Base-by-base conservation (phyloP, 108 stramenopile genomes). In the Skeletonema grethae region DNA sequence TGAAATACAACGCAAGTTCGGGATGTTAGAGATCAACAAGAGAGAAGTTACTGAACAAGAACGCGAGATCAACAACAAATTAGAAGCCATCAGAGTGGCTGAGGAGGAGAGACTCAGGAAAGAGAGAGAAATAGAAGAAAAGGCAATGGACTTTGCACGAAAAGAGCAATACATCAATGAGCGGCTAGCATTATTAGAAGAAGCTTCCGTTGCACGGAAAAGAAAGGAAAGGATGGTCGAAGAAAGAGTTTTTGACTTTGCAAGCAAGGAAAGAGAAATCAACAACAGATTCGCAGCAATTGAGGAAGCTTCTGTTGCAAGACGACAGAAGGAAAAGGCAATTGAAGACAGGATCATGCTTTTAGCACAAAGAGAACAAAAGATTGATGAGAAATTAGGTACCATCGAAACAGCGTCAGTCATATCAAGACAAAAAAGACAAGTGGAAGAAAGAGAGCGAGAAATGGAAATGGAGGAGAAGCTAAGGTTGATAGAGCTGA, bases 401-500 rank as follows among this genome's bases (percentile, higher is more conserved):
- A 24, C 50, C 15, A 20, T 53, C 8, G 50, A 53, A 7, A 9
- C 20, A 7, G 20, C 50, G 1, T 53, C 50, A 53, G 50, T 22
- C 18, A 48, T 48, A 18, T 4, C 16, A 6, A 48, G 46, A 11
- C 16, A 48, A 48, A 48, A 48, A 16, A 48, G 46, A 38, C 36
- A 38, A 8, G 10, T 38, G 46, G 46, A 48, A 7, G 46, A 18
- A 18, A 48, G 18, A 18, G 46, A 48, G 16, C n/a, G 18, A 7
- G 50, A 53, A 53, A 7, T 53, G 18, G 50, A 53, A 22, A 53
- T 22, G 50, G 50, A 53, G 50, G 50, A 53, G 50, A 53, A 2
- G 8, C 22, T 53, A 22, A 53, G 22, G 20, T 53, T 53, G 50
- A 53, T 53, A 4, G 50, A 53, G 50, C 50, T 53, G 9, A 8